Evolutionary conservation across 2,329 filamentous ascomycete species (phyloP), one percentile per base, ranked within the genome.

Genomic region (Colletotrichum godetiae): DNA sequence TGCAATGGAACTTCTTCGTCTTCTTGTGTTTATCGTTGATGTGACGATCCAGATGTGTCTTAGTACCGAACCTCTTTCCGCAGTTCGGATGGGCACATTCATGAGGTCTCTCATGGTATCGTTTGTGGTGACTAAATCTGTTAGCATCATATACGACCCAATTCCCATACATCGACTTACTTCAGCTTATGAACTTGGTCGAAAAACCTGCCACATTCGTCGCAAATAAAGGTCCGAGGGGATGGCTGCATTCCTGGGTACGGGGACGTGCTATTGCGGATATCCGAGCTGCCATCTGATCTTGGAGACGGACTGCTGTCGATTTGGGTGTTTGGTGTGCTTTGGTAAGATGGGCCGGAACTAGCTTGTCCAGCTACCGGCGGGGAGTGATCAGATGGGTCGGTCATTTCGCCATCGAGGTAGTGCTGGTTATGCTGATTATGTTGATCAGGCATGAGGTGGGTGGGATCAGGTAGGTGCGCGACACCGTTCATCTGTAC

Each of bases 21-120:
- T 90, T 90, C 75, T 86, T 84, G 78, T 91, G 89, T 70, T 89
- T 87, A 77, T 91, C 89, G 79, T 91, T 91, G 78, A 91, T 87
- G 76, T 91, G 89, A 11, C 89, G 88, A 77, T 90, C 88, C 58
- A 91, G 82, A 78, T 91, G 89, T 4, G 89, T 91, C 78, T 90
- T 90, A 24, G 89, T 91, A 65, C 89, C 89, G 71, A 91, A 91
- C 27, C 85, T 85, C 78, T 88, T 90, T 65, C 84, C 86, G 76
- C 89, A 91, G 27, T 82, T 83, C 0, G 82, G 78, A 69, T 89
- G 89, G 3, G 84, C 84, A 69, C 89, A 89, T 65, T 90, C 88
- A 78, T 91, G 89, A 58, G 88, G 88, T 74, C 89, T 88, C 67
- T 88, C 88, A 75, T 91, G 89, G 74, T 91, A 91, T 22, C 89